Base-by-base conservation (phyloP, 345 rosid genomes). In the Eucalyptus curtisii region DNA sequence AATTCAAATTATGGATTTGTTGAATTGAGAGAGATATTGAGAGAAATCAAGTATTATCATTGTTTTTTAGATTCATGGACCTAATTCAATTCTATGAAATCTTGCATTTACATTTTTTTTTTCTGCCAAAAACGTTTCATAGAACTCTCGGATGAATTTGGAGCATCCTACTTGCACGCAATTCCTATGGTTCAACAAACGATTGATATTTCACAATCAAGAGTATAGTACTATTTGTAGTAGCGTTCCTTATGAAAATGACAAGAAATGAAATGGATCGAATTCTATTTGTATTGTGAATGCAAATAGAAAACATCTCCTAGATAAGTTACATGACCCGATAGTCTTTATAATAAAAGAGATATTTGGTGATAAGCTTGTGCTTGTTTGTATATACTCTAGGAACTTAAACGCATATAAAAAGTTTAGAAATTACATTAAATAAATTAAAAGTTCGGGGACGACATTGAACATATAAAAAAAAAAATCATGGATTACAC, bases 401-500 rank as follows among this genome's bases (percentile, higher is more conserved):
- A 61, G 16, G 33, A 14, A 61, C 4, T 61, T 14, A 0, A 30
- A 61, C 1, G 4, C 7, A n/a, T 30, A 14, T 61, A 12, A 61
- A 30, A 61, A 7, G 7, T 13, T 30, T 30, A 61, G 16, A 13
- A 14, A 61, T 61, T 13, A 13, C 17, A 61, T 61, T 61, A 13
- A 61, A 30, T 61, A 6, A 61, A 13, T 13, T 61, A 61, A 30
- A 61, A 61, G 4, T 61, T 61, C 4, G 7, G 14, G 8, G 16
- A 61, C 0, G 0, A 15, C 5, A 66, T 66, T 31, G 1, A 66
- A 66, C 20, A 15, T n/a, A 64, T 3, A 13, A 2, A 13, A 50
- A 16, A 16, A 49, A 16, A 30, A 17, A n/a, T 66, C 37, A 8
- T 31, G 11, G 6, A 15, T 66, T 4, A 64, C 1, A n/a, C 1